These are phyloP conservation scores for Colletotrichum shisoi DNA, from an alignment of 2,329 filamentous ascomycete species.

Conservation along the genomic window DNA sequence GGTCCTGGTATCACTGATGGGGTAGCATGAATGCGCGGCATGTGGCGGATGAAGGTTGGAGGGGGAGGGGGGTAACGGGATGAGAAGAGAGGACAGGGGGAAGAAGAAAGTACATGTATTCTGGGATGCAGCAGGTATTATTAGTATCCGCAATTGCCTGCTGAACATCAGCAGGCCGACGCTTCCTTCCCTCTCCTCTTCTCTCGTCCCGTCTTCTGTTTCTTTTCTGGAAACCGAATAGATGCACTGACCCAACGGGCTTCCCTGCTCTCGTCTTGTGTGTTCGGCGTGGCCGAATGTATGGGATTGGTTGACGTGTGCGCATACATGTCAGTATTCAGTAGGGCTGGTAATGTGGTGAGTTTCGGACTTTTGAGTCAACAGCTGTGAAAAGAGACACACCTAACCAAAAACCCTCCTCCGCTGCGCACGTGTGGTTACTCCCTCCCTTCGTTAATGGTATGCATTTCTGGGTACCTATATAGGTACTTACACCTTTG, in stretches of 20 bases:
- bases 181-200: background rate
- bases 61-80: background rate
- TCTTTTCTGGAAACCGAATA: too few relatives aligned
- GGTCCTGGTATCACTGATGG: conserved; percentile 17
- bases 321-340: background rate
- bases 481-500: background rate
- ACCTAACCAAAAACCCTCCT: background rate
- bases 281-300: conserved; percentile 21
- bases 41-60: background rate
- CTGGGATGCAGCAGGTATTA: background rate
- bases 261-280: background rate
- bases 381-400: background rate
- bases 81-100: background rate
- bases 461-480: too few relatives aligned
- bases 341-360: background rate
- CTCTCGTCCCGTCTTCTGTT: background rate
- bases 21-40: conserved; percentile 8
- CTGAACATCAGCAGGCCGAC: too few relatives aligned
- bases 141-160: background rate
- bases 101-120: background rate
- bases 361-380: conserved; percentile 1
- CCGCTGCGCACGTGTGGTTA: background rate
- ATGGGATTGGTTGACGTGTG: background rate
- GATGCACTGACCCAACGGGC: background rate
- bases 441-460: background rate